phyloP scores from a whole-genome alignment of 306 rosid genomes.

The Datisca glomerata region DNA sequence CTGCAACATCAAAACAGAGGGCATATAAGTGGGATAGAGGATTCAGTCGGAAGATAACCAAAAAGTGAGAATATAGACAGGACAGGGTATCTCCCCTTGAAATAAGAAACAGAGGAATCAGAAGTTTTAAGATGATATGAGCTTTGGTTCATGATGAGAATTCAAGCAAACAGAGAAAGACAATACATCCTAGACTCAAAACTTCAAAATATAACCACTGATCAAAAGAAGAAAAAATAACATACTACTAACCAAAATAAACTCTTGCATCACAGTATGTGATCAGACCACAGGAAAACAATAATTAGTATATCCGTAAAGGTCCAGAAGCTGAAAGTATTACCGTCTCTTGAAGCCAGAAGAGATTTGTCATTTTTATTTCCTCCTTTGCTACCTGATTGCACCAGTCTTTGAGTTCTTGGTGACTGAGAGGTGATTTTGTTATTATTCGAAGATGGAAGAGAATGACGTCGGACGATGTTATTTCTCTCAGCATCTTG shows the following conservation, averaged over 20 bases:
- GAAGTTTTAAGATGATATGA: not conserved
- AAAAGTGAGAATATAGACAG: not conserved
- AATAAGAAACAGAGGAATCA: not conserved
- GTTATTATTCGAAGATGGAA: slow-evolving; percentile 61
- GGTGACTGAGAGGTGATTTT: slow-evolving; percentile 89
- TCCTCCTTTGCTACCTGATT: slow-evolving; percentile 61
- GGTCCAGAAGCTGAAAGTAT: slow-evolving; percentile 44
- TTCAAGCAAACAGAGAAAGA: not conserved
- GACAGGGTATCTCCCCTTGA: not conserved
- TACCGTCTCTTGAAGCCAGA: slow-evolving; percentile 53
- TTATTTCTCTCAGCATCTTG: slow-evolving; percentile 58
- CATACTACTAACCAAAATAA: not conserved
- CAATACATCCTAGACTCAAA: not conserved
- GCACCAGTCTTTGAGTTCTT: slow-evolving; percentile 69
- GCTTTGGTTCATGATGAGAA: slow-evolving; percentile 1
- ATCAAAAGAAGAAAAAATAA: not conserved
- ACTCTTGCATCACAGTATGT: not conserved
- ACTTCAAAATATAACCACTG: too few species aligned
- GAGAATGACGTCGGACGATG: slow-evolving; percentile 64
- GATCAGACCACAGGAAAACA: not conserved
- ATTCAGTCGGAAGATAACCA: too few species aligned
- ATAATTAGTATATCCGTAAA: not conserved
- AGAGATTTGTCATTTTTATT: slow-evolving; percentile 38
- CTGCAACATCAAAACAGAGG: slow-evolving; percentile 30
- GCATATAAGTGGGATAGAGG: too few species aligned